Conservation (phyloP, 169 alveolate species). For the Eimeria brunetti region DNA sequence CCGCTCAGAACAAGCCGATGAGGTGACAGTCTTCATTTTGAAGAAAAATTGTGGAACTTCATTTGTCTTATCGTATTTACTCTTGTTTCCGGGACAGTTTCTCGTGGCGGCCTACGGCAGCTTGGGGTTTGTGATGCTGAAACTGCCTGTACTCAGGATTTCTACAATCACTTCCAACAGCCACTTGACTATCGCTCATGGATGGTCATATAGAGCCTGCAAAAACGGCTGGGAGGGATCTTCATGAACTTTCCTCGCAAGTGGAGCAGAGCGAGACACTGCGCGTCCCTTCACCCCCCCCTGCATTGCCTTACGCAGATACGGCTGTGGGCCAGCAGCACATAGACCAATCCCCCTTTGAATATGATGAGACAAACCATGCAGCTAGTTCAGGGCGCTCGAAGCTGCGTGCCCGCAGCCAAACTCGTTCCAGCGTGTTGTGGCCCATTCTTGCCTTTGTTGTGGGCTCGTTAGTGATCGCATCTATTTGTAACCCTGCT, state of each 20-base stretch:
- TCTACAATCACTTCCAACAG: background rate
- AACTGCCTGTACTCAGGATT: background rate
- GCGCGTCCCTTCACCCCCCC: background rate
- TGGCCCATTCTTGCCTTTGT: conserved; percentile 6
- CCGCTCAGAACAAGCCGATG: background rate
- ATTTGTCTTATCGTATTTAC: background rate
- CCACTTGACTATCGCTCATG: background rate
- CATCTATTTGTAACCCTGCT: background rate
- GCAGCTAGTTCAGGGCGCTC: background rate
- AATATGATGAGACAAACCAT: background rate
- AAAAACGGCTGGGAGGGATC: background rate
- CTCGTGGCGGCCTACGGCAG: background rate
- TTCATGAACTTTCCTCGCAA: background rate
- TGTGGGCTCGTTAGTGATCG: background rate
- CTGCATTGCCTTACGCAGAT: background rate
- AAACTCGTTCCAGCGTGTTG: background rate
- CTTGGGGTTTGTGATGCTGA: background rate
- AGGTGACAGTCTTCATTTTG: background rate
- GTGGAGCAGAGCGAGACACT: background rate
- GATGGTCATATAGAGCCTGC: background rate
- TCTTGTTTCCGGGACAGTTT: background rate
- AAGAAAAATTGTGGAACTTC: background rate
- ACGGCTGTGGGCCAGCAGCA: background rate
- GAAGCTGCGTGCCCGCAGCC: background rate
- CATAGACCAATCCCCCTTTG: background rate